Conservation (phyloP, 495 filamentous ascomycete species). For the Aspergillus conjunctus region DNA sequence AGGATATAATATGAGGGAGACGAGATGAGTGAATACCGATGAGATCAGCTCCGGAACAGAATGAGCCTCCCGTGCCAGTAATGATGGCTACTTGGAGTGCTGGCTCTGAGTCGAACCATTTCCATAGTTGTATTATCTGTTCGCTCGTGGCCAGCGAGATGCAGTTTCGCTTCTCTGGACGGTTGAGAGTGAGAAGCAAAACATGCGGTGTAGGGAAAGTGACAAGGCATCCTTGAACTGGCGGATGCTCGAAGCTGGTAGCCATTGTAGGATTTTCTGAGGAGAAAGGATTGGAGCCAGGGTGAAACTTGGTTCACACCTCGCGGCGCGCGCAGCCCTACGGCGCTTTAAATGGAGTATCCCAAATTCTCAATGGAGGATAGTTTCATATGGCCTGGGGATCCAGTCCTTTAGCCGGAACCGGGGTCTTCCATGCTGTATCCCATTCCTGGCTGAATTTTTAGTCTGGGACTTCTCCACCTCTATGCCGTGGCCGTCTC, state of each 20-base stretch:
- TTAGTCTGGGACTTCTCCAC: not conserved
- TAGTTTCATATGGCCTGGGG: not conserved
- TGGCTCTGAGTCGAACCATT: conserved; percentile 55
- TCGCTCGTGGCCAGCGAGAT: conserved; percentile 49
- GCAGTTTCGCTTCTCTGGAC: conserved; percentile 51
- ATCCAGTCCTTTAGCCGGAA: too few species aligned
- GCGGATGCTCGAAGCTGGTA: conserved; percentile 20
- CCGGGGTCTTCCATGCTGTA: too few species aligned
- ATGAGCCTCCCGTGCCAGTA: conserved; percentile 57
- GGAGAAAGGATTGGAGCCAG: not conserved
- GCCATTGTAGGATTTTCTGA: conserved; percentile 18
- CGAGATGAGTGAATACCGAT: conserved; percentile 29
- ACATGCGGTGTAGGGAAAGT: conserved; percentile 46
- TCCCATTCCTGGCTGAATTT: not conserved
- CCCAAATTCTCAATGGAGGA: not conserved
- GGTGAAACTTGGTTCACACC: not conserved
- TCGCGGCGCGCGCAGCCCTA: not conserved
- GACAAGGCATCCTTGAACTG: conserved; percentile 34
- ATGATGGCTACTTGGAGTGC: conserved; percentile 55
- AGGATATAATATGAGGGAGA: not conserved
- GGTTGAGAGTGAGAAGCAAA: conserved; percentile 46
- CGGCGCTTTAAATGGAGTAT: not conserved
- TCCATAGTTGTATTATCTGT: conserved; percentile 52
- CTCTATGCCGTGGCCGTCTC: not conserved
- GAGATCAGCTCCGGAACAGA: conserved; percentile 61